Evolutionary conservation across 345 rosid genomes (phyloP).

Genomic region (Lepidium aucheri): DNA sequence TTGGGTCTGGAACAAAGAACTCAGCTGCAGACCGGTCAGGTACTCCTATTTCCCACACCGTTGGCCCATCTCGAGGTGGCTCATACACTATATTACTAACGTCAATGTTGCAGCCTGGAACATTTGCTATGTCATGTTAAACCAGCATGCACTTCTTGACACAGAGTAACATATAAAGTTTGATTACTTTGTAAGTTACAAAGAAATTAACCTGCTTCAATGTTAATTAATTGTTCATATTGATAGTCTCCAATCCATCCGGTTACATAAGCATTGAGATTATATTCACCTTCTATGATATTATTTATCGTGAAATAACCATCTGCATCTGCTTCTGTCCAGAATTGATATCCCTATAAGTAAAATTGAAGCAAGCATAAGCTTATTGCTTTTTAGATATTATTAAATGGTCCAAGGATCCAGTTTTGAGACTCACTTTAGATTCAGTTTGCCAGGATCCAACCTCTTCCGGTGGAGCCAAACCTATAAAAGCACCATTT

Average conservation of each 20-base stretch:
- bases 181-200: not conserved
- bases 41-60: constrained; percentile 84
- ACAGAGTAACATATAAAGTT: not conserved
- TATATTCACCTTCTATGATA: constrained; percentile 47
- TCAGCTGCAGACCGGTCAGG: constrained; percentile 75
- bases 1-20: constrained; percentile 69
- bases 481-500: constrained; percentile 55
- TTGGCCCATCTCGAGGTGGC: constrained; percentile 77
- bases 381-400: not conserved
- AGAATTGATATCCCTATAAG: constrained; percentile 65
- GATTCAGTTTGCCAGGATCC: constrained; percentile 87
- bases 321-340: constrained; percentile 50
- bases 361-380: not conserved
- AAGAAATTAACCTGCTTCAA: constrained; percentile 41
- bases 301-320: constrained; percentile 51
- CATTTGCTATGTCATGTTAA: not conserved
- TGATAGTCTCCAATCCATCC: constrained; percentile 70
- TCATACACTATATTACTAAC: constrained; percentile 44
- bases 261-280: constrained; percentile 62
- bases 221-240: constrained; percentile 26
- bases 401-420: not conserved
- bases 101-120: constrained; percentile 45
- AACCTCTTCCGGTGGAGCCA: constrained; percentile 65
- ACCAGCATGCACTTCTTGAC: not conserved
- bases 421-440: constrained; percentile 31